phyloP scores from a whole-genome alignment of 495 filamentous ascomycete genomes.

The Penicillium angulare region DNA sequence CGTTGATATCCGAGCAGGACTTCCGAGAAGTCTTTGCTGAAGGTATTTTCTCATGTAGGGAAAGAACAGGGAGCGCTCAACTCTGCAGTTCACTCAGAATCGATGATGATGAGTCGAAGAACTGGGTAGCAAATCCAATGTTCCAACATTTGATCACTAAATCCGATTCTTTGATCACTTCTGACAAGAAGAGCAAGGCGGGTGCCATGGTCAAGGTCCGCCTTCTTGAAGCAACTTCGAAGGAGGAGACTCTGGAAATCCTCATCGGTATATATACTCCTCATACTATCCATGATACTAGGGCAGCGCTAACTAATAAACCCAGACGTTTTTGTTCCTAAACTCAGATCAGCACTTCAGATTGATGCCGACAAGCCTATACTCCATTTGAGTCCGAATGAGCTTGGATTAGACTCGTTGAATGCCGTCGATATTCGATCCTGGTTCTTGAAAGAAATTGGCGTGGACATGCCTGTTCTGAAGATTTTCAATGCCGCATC shows the following conservation, averaged over 20 bases:
- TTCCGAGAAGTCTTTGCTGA: constrained; percentile 61
- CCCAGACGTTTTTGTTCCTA: constrained; percentile 7
- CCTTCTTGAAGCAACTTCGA: constrained; percentile 15
- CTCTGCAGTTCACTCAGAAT: constrained; percentile 23
- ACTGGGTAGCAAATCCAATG: constrained; percentile 31
- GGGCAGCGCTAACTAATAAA: neutral
- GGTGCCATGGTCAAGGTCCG: constrained; percentile 22
- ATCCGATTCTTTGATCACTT: constrained; percentile 10
- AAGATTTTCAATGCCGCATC: constrained; percentile 41
- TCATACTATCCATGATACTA: neutral
- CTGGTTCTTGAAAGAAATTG: constrained; percentile 49
- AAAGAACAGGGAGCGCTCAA: constrained; percentile 1
- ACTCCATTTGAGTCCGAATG: constrained; percentile 33
- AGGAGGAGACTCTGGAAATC: constrained; percentile 11
- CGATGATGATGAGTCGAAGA: constrained; percentile 26
- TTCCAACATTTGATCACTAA: constrained; percentile 25
- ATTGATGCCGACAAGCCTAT: constrained; percentile 4
- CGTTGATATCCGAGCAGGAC: constrained; percentile 57
- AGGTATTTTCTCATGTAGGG: constrained; percentile 37
- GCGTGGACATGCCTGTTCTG: constrained; percentile 43
- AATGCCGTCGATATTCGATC: constrained; percentile 58
- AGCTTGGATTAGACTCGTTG: constrained; percentile 52
- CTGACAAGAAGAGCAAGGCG: constrained; percentile 15
- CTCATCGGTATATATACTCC: constrained; percentile 7
- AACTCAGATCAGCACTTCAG: constrained; percentile 13